Evolutionary conservation across 257 asterid species (phyloP).

Genomic region (Forsythia suspensa): DNA sequence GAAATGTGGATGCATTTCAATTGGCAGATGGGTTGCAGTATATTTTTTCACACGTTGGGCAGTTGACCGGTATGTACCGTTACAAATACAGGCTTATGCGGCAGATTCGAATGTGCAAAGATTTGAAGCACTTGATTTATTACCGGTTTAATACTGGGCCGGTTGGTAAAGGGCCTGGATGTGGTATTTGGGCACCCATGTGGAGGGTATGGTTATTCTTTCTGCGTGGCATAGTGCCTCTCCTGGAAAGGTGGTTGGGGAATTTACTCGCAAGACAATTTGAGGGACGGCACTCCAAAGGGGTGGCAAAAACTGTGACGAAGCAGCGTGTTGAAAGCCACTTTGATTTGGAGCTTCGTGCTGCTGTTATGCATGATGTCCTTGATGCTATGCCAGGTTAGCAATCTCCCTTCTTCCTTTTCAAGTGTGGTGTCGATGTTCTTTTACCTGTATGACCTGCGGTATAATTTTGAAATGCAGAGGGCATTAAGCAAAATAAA

Average conservation of each 20-base stretch:
- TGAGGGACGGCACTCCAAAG: conserved; percentile 97
- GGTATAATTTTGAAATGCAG: conserved; percentile 10
- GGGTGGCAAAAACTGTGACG: conserved; percentile 99
- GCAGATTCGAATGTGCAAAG: conserved; percentile 99
- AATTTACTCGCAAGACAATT: conserved; percentile 95
- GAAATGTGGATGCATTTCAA: conserved; percentile 98
- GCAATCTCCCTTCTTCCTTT: background rate
- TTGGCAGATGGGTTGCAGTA: conserved; percentile 99
- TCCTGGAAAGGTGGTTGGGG: conserved; percentile 96
- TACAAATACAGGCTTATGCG: conserved; percentile 98
- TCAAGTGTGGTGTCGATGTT: too few species aligned
- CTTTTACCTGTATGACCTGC: too few species aligned
- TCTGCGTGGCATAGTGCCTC: conserved; percentile 98
- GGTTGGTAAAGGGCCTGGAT: conserved; percentile 99
- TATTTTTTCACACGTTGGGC: conserved; percentile 97
- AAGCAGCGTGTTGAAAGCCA: conserved; percentile 99
- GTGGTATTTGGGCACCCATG: conserved; percentile 99
- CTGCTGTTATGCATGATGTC: conserved; percentile 99
- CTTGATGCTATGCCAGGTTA: conserved; percentile 99
- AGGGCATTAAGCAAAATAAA: conserved; percentile 97
- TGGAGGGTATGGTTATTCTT: conserved; percentile 99
- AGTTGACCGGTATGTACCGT: conserved; percentile 97
- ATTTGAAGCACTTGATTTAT: conserved; percentile 93
- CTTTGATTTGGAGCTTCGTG: conserved; percentile 98
- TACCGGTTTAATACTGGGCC: conserved; percentile 99